Percentiles rank a stretch among this genome's conserved stretches.
Evolutionary conservation across 495 filamentous ascomycete species (phyloP).

Genomic region (Penicillium lagena): DNA sequence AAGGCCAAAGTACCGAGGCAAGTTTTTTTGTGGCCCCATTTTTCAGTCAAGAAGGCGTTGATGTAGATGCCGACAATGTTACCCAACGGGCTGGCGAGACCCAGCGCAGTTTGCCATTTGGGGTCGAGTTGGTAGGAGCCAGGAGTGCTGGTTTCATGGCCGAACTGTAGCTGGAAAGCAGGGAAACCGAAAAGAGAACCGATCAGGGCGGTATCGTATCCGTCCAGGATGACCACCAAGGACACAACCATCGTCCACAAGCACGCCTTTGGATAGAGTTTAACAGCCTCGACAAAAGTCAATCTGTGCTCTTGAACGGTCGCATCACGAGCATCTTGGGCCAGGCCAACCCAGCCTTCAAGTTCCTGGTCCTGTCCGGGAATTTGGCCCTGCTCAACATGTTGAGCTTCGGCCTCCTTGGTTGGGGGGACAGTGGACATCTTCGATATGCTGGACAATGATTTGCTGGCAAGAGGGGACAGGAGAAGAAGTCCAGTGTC

Average conservation of each 20-base stretch:
- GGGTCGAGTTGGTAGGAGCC: constrained; percentile 22
- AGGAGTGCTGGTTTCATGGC: constrained; percentile 9
- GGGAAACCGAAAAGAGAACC: constrained; percentile 35
- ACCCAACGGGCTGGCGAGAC: constrained; percentile 43
- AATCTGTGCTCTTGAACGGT: constrained; percentile 33
- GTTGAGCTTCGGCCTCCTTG: no score
- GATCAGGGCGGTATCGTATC: constrained; percentile 44
- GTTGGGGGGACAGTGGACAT: no score
- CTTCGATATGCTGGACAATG: no score
- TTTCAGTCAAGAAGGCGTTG: constrained; percentile 62
- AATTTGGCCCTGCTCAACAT: no score
- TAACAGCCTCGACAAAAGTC: constrained; percentile 29
- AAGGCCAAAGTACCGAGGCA: constrained; percentile 55
- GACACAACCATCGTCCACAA: constrained; percentile 43
- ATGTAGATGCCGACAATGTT: constrained; percentile 60
- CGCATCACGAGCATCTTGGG: constrained; percentile 26
- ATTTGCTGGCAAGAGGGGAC: no score
- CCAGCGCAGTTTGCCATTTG: constrained; percentile 54
- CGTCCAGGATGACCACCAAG: constrained; percentile 44
- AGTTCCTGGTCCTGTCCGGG: no score
- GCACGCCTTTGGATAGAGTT: constrained; percentile 46
- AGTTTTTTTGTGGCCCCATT: constrained; percentile 62
- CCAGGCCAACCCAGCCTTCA: constrained; percentile 1
- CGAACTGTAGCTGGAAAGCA: constrained; percentile 59
- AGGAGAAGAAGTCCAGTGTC: no score